Conservation (phyloP, 2,329 filamentous ascomycete species). For the Lachnellula subtilissima region DNA sequence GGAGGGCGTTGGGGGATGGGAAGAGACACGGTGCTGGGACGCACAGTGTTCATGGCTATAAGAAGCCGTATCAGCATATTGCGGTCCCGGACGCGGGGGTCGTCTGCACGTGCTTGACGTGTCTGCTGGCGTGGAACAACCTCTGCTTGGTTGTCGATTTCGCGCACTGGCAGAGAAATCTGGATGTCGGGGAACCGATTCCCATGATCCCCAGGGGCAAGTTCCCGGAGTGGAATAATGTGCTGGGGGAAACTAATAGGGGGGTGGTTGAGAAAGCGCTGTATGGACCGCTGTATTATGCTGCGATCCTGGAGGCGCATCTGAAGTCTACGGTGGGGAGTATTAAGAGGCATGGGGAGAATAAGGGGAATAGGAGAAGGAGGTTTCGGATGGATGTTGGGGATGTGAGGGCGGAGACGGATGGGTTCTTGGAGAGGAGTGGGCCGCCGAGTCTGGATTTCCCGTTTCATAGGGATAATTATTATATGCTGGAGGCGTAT, state of each 20-base stretch:
- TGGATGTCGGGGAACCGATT: conserved; percentile 48
- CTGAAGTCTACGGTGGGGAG: conserved; percentile 42
- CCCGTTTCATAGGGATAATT: conserved; percentile 52
- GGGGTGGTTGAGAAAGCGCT: conserved; percentile 42
- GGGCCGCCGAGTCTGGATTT: conserved; percentile 49
- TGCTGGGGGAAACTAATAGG: conserved; percentile 41
- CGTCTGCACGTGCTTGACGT: conserved; percentile 55
- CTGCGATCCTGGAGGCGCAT: conserved; percentile 44
- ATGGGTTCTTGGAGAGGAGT: conserved; percentile 45
- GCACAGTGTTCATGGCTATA: conserved; percentile 38
- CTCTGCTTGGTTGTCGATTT: conserved; percentile 52
- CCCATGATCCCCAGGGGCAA: conserved; percentile 46
- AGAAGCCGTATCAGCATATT: conserved; percentile 49
- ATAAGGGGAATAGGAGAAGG: conserved; percentile 42
- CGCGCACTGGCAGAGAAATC: conserved; percentile 48
- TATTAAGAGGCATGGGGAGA: conserved; percentile 43
- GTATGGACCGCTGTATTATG: conserved; percentile 45
- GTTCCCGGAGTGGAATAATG: conserved; percentile 45
- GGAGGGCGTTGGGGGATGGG: conserved; percentile 35
- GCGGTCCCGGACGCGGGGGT: conserved; percentile 39
- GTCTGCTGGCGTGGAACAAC: conserved; percentile 52
- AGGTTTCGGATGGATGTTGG: conserved; percentile 42
- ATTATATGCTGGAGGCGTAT: conserved; percentile 55
- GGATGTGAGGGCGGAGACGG: conserved; percentile 43
- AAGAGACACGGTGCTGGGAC: conserved; percentile 35